Conservation (phyloP, 2,329 filamentous ascomycete genomes). For the Thielaviopsis populi region DNA sequence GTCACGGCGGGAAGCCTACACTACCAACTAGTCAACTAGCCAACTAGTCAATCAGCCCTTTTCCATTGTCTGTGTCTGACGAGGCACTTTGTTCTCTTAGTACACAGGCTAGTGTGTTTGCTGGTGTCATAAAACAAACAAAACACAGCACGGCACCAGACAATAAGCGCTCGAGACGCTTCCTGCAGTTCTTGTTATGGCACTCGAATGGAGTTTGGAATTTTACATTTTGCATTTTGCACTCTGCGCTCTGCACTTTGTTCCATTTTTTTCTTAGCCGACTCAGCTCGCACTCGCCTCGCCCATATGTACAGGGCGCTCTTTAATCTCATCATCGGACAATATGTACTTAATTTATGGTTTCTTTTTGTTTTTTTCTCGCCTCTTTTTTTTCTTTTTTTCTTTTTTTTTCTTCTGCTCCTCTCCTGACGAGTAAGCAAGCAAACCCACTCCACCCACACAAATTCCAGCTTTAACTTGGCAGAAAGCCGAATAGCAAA, state of each 20-base stretch:
- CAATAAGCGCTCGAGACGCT: not conserved
- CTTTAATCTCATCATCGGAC: not conserved
- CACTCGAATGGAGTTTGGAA: not conserved
- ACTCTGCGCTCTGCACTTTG: not conserved
- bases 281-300: not conserved
- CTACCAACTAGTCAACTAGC: not conserved
- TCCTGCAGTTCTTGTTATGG: not conserved
- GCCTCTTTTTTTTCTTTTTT: no score
- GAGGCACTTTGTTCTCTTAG: not conserved
- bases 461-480: not conserved
- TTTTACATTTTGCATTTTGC: no score
- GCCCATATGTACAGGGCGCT: not conserved
- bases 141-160: not conserved
- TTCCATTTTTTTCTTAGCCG: not conserved
- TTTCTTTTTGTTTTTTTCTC: no score
- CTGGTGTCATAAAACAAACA: not conserved
- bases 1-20: not conserved
- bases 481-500: no score
- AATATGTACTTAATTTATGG: not conserved
- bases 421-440: not conserved
- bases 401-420: no score
- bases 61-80: not conserved
- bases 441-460: not conserved
- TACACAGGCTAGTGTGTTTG: not conserved
- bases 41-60: not conserved